Evolutionary conservation across 495 filamentous ascomycete genomes (phyloP).

Genomic region (Aspergillus kassunensis): DNA sequence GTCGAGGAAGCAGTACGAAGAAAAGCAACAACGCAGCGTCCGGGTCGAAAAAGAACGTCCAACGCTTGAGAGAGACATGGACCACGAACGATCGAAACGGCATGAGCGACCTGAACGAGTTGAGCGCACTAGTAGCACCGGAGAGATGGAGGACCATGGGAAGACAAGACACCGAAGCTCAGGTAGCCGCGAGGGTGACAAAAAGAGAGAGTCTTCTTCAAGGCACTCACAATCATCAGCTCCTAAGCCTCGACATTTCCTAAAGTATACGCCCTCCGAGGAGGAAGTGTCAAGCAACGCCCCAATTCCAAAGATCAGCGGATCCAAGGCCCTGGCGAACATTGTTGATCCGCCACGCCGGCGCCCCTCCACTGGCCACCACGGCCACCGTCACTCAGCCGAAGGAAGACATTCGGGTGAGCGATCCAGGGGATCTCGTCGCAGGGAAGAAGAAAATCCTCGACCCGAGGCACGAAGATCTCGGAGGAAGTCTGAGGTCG

Average conservation of each 20-base stretch:
- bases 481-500: constrained; percentile 6
- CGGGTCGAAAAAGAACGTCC: constrained; percentile 19
- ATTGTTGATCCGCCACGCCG: constrained; percentile 22
- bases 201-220: constrained; percentile 26
- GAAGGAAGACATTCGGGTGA: constrained; percentile 29
- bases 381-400: constrained; percentile 29
- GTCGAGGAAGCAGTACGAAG: constrained; percentile 37
- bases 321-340: constrained; percentile 28
- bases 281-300: constrained; percentile 36
- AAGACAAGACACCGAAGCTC: constrained; percentile 27
- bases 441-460: constrained; percentile 18
- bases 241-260: constrained; percentile 29
- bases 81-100: constrained; percentile 1
- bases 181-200: constrained; percentile 20
- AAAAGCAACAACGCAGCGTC: constrained; percentile 25
- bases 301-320: constrained; percentile 34
- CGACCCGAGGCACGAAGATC: constrained; percentile 10
- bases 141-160: constrained; percentile 19
- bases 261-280: constrained; percentile 34
- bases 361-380: constrained; percentile 29
- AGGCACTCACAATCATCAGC: constrained; percentile 24
- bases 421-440: constrained; percentile 27
- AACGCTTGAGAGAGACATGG: constrained; percentile 8
- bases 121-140: constrained; percentile 10
- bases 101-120: neutral